A percentile compares a stretch with the other conserved stretches of the same genome.
Evolutionary conservation across 805 yeast species (phyloP).

Genomic region (Priceomyces medius): DNA sequence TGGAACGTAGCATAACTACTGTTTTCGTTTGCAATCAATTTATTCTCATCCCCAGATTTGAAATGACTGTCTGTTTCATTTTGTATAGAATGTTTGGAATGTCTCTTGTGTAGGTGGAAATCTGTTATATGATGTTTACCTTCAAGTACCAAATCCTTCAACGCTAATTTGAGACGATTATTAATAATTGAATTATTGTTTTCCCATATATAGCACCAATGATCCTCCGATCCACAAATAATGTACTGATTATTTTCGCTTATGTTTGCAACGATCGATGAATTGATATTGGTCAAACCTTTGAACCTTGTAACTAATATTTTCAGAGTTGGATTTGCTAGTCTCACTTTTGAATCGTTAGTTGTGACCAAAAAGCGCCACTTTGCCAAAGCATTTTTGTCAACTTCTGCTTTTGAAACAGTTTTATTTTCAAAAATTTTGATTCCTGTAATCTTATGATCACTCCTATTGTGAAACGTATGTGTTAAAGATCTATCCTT

Average conservation of each 20-base stretch:
- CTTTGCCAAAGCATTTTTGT: slow-evolving; percentile 11
- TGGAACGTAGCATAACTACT: slow-evolving; percentile 68
- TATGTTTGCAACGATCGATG: slow-evolving; percentile 67
- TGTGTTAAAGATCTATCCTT: slow-evolving; percentile 24
- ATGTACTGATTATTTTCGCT: slow-evolving; percentile 59
- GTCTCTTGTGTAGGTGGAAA: slow-evolving; percentile 26
- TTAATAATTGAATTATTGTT: slow-evolving; percentile 41
- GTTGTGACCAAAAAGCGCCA: slow-evolving; percentile 60
- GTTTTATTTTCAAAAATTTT: slow-evolving; percentile 41
- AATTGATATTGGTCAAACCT: slow-evolving; percentile 68
- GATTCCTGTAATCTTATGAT: slow-evolving; percentile 71
- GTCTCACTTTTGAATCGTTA: slow-evolving; percentile 76
- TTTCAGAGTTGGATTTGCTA: slow-evolving; percentile 55
- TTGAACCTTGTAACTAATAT: slow-evolving; percentile 65
- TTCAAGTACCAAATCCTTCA: slow-evolving; percentile 35
- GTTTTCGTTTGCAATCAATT: slow-evolving; percentile 47
- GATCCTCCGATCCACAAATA: slow-evolving; percentile 83
- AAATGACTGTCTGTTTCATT: slow-evolving; percentile 25
- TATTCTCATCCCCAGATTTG: slow-evolving; percentile 21
- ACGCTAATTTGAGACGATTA: slow-evolving; percentile 33
- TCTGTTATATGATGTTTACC: slow-evolving; percentile 35
- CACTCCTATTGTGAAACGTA: slow-evolving; percentile 25
- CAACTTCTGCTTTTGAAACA: not conserved
- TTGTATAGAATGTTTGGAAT: slow-evolving; percentile 27
- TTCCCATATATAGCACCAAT: slow-evolving; percentile 83